Base-by-base conservation (phyloP, 192 early-diverging fungal genomes). In the Entomortierella lignicola region DNA sequence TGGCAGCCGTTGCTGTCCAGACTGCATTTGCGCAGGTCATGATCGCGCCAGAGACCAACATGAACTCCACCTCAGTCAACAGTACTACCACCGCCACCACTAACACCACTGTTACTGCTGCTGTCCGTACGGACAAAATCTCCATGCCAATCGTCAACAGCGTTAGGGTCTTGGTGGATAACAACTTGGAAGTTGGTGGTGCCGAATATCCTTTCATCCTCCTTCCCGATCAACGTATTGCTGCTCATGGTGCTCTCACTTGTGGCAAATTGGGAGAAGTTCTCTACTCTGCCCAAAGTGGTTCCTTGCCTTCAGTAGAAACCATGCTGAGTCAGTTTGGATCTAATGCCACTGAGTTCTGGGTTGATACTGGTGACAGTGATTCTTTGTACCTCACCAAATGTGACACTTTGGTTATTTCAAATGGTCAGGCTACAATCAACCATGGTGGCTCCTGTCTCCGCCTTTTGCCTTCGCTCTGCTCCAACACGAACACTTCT, bases 141-240 rank as follows among this genome's bases (percentile, higher is more conserved):
- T n/a, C 39, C 37, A 7, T 32, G 23, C 51, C 53, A 13, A 68
- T 79, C 15, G 41, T 79, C 58, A 68, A 79, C 54, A 61, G 65
- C 20, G 75, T 60, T 11, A 62, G 68, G 10, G 75, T 55, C 42
- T 25, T 79, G 37, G 75, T 70, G 25, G 75, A 79, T 26, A 79
- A 79, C 62, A 79, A 79, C 55, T 51, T 79, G 1, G 75, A 79
- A 34, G 66, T 66, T 11, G 75, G 53, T 30, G 75, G 75, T 20
- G 75, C 75, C 55, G 64, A 54, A 25, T 70, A 63, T 63, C 75
- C 75, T 48, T 79, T 79, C 52, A 27, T 79, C 12, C 61, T 66
- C 56, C 68, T 79, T 30, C 62, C 75, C 20, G 75, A 79, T 58
- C 55, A 60, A 25, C 75, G 75, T 50, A 41, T 79, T 20, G 75